Percentiles rank a stretch among this genome's conserved stretches.
phyloP scores from a whole-genome alignment of 495 filamentous ascomycete genomes.

The Penicillium robsamsonii region DNA sequence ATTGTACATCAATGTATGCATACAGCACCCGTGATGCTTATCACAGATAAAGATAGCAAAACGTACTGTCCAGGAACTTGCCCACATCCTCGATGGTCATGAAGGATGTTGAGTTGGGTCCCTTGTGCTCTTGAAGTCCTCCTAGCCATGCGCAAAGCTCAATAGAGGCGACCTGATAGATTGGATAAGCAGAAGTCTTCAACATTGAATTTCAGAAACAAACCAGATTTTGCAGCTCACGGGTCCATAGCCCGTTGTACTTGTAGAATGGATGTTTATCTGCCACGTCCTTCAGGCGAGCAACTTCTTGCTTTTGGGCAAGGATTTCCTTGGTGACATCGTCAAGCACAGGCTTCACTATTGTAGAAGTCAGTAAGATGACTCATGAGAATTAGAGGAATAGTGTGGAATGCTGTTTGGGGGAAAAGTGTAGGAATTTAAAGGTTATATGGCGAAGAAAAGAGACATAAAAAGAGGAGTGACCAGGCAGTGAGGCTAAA shows the following conservation, averaged over 20 bases:
- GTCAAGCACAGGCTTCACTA: conserved; percentile 47
- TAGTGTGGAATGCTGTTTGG: neutral
- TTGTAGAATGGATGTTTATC: conserved; percentile 94
- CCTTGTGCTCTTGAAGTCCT: conserved; percentile 51
- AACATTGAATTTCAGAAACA: conserved; percentile 9
- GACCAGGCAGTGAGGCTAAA: neutral
- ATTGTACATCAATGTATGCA: neutral
- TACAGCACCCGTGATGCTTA: neutral
- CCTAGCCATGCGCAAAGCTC: conserved; percentile 78
- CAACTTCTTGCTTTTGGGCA: conserved; percentile 44
- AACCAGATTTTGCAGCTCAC: conserved; percentile 79
- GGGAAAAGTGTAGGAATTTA: neutral
- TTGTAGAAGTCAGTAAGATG: conserved; percentile 10
- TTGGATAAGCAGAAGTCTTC: conserved; percentile 6
- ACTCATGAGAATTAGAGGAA: neutral
- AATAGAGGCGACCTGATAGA: conserved; percentile 56
- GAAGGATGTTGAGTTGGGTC: conserved; percentile 48
- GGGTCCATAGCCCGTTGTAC: conserved; percentile 82
- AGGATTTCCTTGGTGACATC: conserved; percentile 41
- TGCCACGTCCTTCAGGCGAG: conserved; percentile 62
- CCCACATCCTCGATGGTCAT: conserved; percentile 88
- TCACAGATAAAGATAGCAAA: neutral
- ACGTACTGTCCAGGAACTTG: conserved; percentile 65
- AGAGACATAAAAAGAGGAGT: neutral
- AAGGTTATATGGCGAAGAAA: neutral